Evolutionary conservation across 2,329 filamentous ascomycete genomes (phyloP).

Genomic region (Ceratocystis harringtonii): DNA sequence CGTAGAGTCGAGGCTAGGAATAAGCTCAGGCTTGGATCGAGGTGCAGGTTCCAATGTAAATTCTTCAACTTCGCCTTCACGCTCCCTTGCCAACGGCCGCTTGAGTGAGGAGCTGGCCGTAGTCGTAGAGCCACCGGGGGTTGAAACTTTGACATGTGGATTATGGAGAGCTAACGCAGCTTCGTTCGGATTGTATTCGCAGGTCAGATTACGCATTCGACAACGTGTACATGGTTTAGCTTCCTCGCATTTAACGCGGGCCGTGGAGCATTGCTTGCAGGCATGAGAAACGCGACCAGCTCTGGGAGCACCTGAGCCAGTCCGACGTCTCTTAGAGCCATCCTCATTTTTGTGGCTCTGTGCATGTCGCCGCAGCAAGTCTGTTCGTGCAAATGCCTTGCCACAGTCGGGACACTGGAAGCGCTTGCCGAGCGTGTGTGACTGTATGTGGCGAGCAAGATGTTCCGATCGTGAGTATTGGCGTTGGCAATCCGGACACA

Average conservation of each 20-base stretch:
- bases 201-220: conserved; percentile 32
- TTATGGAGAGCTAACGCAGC: conserved; percentile 16
- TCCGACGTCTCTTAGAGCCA: conserved; percentile 33
- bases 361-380: conserved; percentile 38
- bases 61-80: not conserved
- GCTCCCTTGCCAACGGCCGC: not conserved
- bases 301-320: conserved; percentile 31
- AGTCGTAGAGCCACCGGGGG: conserved; percentile 4
- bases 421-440: conserved; percentile 35
- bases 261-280: conserved; percentile 36
- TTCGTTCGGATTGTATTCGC: conserved; percentile 29
- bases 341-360: conserved; percentile 36
- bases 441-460: conserved; percentile 37
- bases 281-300: conserved; percentile 38
- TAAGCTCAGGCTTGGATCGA: not conserved
- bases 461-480: conserved; percentile 40
- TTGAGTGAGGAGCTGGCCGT: not conserved
- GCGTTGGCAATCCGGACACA: conserved; percentile 37
- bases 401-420: conserved; percentile 37
- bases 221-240: conserved; percentile 39
- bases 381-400: conserved; percentile 39
- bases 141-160: conserved; percentile 18
- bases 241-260: conserved; percentile 41
- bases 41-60: not conserved
- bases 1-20: not conserved